Conservation (phyloP, 1,139 yeast species). For the Yamadazyma oceani region DNA sequence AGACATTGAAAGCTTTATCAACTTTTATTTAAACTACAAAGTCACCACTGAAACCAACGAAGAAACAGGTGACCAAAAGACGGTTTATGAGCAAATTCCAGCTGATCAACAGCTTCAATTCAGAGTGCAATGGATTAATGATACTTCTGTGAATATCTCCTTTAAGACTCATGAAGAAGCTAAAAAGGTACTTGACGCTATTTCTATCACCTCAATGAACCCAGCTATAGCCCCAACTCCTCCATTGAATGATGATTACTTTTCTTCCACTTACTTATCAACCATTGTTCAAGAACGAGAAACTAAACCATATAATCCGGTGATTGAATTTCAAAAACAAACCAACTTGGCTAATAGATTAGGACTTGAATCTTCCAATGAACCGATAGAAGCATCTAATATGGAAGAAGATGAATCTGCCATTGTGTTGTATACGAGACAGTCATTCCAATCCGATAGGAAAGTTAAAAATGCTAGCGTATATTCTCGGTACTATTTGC, state of each 20-base stretch:
- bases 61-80: constrained; percentile 18
- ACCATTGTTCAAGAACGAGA: constrained; percentile 33
- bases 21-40: constrained; percentile 44
- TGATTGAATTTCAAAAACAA: constrained; percentile 36
- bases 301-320: constrained; percentile 39
- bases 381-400: constrained; percentile 13
- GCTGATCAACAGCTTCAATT: constrained; percentile 35
- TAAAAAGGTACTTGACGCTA: constrained; percentile 33
- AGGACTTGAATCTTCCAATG: constrained; percentile 20
- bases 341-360: constrained; percentile 32
- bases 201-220: constrained; percentile 25
- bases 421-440: constrained; percentile 45
- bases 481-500: constrained; percentile 63
- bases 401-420: constrained; percentile 49
- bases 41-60: constrained; percentile 20
- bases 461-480: constrained; percentile 60
- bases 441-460: constrained; percentile 53
- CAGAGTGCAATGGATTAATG: constrained; percentile 71
- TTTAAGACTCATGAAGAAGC: constrained; percentile 50
- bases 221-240: constrained; percentile 14
- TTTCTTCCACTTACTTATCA: constrained; percentile 21
- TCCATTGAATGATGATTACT: constrained; percentile 8
- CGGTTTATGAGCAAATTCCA: constrained; percentile 27
- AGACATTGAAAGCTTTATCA: constrained; percentile 59
- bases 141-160: constrained; percentile 54